Evolutionary conservation across 352 stramenopile genomes (phyloP).

Genomic region (Thalassiosira exigua): DNA sequence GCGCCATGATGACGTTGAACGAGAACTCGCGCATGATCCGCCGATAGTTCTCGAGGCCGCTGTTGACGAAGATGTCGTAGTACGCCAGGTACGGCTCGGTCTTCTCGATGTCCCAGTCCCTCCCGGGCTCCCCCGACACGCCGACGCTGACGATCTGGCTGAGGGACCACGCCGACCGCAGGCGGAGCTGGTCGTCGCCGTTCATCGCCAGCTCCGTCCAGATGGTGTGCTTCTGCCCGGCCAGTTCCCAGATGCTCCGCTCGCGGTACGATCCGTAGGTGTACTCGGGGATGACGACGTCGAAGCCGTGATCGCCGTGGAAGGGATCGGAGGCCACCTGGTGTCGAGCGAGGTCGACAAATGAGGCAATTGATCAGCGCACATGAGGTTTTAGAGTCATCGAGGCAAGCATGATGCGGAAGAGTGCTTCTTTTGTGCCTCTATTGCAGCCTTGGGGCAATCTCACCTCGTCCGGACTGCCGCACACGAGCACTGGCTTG

Average conservation of each 20-base stretch:
- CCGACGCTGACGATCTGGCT: slow-evolving; percentile 41
- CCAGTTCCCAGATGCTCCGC: not conserved
- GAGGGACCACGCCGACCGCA: slow-evolving; percentile 49
- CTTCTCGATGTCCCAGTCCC: not conserved
- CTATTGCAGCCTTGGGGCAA: no score
- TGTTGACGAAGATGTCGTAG: slow-evolving; percentile 71
- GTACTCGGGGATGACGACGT: slow-evolving; percentile 16
- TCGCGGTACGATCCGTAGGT: not conserved
- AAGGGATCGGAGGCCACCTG: slow-evolving; percentile 30
- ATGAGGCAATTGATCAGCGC: no score
- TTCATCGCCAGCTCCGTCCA: slow-evolving; percentile 36
- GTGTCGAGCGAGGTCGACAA: no score
- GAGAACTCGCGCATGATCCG: slow-evolving; percentile 71
- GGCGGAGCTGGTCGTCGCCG: slow-evolving; percentile 53
- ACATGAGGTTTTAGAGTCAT: no score
- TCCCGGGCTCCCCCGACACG: not conserved
- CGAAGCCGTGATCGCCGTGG: slow-evolving; percentile 6
- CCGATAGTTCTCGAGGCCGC: slow-evolving; percentile 76
- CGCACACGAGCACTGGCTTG: slow-evolving; percentile 40
- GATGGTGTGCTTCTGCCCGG: slow-evolving; percentile 13
- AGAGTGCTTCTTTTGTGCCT: no score
- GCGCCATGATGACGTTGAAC: slow-evolving; percentile 68
- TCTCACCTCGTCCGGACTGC: slow-evolving; percentile 55
- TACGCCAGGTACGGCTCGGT: slow-evolving; percentile 39
- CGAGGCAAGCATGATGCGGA: no score